Evolutionary conservation across 305 asterid species (phyloP), one percentile per base, ranked within the genome.

Genomic region (Andrographis paniculata): DNA sequence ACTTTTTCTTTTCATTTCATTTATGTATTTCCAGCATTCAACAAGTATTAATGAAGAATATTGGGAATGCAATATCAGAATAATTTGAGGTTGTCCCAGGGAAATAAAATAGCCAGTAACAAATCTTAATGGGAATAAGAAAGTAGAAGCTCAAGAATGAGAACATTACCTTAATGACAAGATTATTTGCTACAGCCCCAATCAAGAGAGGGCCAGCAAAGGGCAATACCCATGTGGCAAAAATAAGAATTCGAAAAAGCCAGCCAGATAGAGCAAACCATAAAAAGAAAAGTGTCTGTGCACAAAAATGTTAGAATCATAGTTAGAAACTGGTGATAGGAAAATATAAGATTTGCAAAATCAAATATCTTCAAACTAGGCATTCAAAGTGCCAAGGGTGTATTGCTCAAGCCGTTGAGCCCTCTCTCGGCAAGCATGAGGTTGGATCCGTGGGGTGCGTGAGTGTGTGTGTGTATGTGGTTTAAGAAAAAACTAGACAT

Each of bases 251-350:
- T 3, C 94, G 87, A 56, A 85, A 89, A 54, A 89, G 75, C 98
- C 94, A 89, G 60, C 98, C 98, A 0, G 98, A 89, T 40, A 89
- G 76, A 60, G 93, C 91, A 76, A 89, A 89, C 98, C 98, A 89
- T 42, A 89, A 14, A 53, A 89, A 85, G 80, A 85, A 80, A 46
- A 85, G 48, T 41, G 98, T 82, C 98, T 89, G 86, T 83, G 72
- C 27, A 64, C 2, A 52, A 36, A 53, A 21, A 44, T 7, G 37
- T 28, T 39, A 44, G 40, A 55, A 16, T 28, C 43, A 48, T 28
- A 31, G 33, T 64, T 45, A 65, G 58, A 58, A 12, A 7, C 4
- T 1, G n/a, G 45, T 2, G 45, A 41, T n/a, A 37, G 6, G 14
- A 2, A 12, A 37, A 14, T 37, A 5, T 9, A 14, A 1, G 12